Conservation (phyloP, 148 eudicot genomes). For the Nepenthes gracilis region DNA sequence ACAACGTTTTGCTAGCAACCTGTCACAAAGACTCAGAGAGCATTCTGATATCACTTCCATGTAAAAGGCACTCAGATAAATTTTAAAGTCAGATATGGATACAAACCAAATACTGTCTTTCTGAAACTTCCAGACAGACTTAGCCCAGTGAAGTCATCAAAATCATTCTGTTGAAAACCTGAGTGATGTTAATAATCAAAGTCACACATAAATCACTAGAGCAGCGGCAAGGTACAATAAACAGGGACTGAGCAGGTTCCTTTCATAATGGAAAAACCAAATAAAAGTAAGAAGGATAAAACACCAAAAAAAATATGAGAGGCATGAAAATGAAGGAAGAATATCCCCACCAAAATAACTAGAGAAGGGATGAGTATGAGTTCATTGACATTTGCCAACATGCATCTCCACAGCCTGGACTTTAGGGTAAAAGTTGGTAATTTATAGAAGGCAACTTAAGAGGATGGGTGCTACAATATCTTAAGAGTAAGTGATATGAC, state of each 20-base stretch:
- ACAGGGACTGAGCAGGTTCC: neutral
- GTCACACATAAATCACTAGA: slow-evolving; percentile 13
- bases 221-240: too few relatives aligned
- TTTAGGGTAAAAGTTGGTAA: too few relatives aligned
- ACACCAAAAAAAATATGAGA: too few relatives aligned
- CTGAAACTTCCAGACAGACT: slow-evolving; percentile 55
- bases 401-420: too few relatives aligned
- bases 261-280: neutral
- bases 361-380: too few relatives aligned
- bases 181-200: slow-evolving; percentile 26
- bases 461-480: too few relatives aligned
- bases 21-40: neutral
- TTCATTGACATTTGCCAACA: too few relatives aligned
- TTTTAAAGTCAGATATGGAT: slow-evolving; percentile 1
- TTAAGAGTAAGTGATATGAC: too few relatives aligned
- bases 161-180: slow-evolving; percentile 48
- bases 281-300: neutral
- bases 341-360: too few relatives aligned
- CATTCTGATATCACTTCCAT: neutral
- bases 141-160: slow-evolving; percentile 32
- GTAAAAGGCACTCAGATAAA: slow-evolving; percentile 4
- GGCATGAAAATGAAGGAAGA: too few relatives aligned
- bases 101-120: slow-evolving; percentile 45
- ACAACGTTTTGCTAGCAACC: too few relatives aligned
- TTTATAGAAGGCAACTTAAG: too few relatives aligned